Percentiles rank a stretch among this genome's conserved stretches.
phyloP scores from a whole-genome alignment of 176 grass and related monocot species.

The Triticum aestivum region DNA sequence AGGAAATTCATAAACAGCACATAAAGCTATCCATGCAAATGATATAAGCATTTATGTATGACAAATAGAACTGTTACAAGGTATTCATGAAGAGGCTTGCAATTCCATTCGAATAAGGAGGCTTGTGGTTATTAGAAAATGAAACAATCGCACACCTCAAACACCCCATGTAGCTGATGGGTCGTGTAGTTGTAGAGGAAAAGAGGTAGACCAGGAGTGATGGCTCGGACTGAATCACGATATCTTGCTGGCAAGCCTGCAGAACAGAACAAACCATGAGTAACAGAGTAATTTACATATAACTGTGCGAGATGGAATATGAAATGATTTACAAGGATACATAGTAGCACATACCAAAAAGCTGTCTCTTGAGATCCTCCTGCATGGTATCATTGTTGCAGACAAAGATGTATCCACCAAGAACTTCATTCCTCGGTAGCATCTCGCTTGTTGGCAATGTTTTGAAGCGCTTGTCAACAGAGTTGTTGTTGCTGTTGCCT shows the following conservation, averaged over 20 bases:
- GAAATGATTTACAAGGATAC: neutral
- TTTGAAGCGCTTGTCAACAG: constrained; percentile 91
- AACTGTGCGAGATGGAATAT: neutral
- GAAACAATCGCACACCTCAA: constrained; percentile 60
- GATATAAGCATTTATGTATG: neutral
- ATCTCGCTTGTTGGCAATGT: constrained; percentile 93
- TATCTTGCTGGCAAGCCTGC: constrained; percentile 93
- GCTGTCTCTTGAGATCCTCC: constrained; percentile 97
- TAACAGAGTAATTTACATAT: neutral
- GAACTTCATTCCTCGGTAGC: constrained; percentile 94
- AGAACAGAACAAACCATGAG: constrained; percentile 33
- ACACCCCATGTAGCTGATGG: constrained; percentile 97
- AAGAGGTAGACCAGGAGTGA: constrained; percentile 94
- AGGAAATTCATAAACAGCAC: neutral
- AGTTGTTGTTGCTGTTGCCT: constrained; percentile 51
- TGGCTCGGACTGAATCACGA: constrained; percentile 96
- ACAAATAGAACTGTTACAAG: neutral
- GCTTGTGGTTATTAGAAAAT: neutral
- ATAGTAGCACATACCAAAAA: constrained; percentile 70
- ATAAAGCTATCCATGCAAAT: neutral
- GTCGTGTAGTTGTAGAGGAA: constrained; percentile 98
- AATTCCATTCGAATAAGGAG: neutral
- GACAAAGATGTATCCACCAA: constrained; percentile 98
- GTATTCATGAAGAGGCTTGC: neutral
- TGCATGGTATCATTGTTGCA: constrained; percentile 99